phyloP scores from a whole-genome alignment of 257 asterid genomes.

The Lantana camara region DNA sequence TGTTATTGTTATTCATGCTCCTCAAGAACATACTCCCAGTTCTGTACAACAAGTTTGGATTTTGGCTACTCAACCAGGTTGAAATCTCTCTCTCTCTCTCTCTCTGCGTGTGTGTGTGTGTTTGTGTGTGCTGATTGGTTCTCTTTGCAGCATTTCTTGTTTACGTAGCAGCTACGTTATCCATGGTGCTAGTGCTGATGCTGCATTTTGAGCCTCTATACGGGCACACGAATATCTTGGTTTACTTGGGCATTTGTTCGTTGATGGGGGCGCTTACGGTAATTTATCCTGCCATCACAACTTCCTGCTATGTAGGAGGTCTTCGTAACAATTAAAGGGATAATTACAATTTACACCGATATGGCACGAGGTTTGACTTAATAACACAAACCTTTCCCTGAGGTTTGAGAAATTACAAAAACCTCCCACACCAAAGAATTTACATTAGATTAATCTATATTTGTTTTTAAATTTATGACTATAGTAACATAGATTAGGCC shows the following conservation, averaged over 20 bases:
- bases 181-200: constrained; percentile 50
- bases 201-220: constrained; percentile 66
- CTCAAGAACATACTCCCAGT: constrained; percentile 57
- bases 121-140: constrained; percentile 22
- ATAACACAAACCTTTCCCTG: no score
- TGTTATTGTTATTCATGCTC: constrained; percentile 71
- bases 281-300: constrained; percentile 15
- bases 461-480: no score
- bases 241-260: constrained; percentile 73
- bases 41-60: constrained; percentile 67
- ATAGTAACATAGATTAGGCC: no score
- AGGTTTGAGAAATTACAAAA: no score
- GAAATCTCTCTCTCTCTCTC: not conserved
- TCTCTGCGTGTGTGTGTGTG: not conserved
- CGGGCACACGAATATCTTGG: constrained; percentile 64
- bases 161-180: constrained; percentile 51
- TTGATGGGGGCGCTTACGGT: constrained; percentile 77
- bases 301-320: no score
- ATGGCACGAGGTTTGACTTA: no score
- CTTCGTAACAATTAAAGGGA: no score
- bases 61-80: constrained; percentile 69
- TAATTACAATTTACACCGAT: no score
- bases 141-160: constrained; percentile 56
- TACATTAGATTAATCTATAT: no score
- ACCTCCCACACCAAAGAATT: no score